Evolutionary conservation across 202 grass and related monocot species (phyloP).

Genomic region (Bolboschoenoplectus hybrid): DNA sequence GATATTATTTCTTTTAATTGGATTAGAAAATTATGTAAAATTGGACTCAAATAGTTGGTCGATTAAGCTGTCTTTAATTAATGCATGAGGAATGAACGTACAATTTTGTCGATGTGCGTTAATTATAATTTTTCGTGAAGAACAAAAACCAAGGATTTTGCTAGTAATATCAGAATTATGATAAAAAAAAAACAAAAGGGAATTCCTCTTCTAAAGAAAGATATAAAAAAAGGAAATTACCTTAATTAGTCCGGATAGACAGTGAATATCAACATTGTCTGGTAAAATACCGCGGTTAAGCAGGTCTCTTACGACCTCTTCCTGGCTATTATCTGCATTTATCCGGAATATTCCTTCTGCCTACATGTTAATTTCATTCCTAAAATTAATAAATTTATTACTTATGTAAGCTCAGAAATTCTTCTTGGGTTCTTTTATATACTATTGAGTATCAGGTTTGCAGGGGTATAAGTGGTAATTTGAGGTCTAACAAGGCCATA

Average conservation of each 20-base stretch:
- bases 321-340: conserved; percentile 50
- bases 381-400: not conserved
- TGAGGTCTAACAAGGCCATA: not conserved
- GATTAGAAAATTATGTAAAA: not conserved
- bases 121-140: not conserved
- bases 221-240: conserved; percentile 23
- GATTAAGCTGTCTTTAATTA: not conserved
- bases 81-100: not conserved
- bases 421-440: not conserved
- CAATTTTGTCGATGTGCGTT: not conserved
- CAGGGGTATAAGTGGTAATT: not conserved
- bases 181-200: not conserved
- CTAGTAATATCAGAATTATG: conserved; percentile 17
- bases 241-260: conserved; percentile 71
- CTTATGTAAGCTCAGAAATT: not conserved
- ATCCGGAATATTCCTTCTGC: conserved; percentile 67
- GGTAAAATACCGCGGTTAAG: conserved; percentile 55
- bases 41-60: not conserved
- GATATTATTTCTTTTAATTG: not conserved
- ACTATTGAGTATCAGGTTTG: not conserved
- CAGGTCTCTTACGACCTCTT: conserved; percentile 48
- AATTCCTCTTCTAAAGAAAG: no score
- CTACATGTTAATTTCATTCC: conserved; percentile 1
- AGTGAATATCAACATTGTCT: conserved; percentile 53
- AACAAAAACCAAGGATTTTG: not conserved